Conservation (phyloP, 2,329 filamentous ascomycete genomes). For the Cryphonectria radicalis region DNA sequence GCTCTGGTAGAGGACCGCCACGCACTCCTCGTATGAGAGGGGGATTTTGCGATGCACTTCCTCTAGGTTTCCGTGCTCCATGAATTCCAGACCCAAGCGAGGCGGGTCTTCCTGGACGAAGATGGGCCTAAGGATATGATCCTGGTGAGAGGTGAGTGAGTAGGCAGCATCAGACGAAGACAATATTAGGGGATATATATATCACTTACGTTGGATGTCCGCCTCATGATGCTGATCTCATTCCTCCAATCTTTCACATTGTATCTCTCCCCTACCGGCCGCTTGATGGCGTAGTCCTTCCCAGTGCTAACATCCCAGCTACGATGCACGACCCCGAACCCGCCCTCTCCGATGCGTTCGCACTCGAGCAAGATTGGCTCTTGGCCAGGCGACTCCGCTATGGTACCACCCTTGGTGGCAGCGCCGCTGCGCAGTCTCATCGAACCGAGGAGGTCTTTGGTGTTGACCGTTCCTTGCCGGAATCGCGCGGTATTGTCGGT, state of each 20-base stretch:
- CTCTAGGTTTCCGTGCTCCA: too few relatives aligned
- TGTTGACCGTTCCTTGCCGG: not conserved
- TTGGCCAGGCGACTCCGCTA: not conserved
- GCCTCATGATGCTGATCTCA: not conserved
- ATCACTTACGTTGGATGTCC: not conserved
- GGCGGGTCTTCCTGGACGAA: not conserved
- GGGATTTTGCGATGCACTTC: too few relatives aligned
- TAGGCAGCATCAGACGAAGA: not conserved
- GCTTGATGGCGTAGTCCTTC: not conserved
- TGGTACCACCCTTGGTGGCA: not conserved
- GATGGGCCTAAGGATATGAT: not conserved
- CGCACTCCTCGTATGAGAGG: too few relatives aligned
- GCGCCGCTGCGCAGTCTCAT: not conserved
- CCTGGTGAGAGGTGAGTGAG: not conserved
- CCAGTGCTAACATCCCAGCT: not conserved
- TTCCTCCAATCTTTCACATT: not conserved
- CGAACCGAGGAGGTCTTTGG: not conserved
- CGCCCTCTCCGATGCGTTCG: not conserved
- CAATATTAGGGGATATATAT: too few relatives aligned
- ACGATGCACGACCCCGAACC: not conserved
- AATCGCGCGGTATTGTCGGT: not conserved
- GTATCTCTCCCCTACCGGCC: not conserved
- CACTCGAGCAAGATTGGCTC: not conserved
- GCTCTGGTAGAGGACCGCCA: too few relatives aligned
- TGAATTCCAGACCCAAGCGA: too few relatives aligned